Evolutionary conservation across 139 green algal genomes (phyloP), one percentile per base, ranked within the genome.

Genomic region (Closterium sp.): DNA sequence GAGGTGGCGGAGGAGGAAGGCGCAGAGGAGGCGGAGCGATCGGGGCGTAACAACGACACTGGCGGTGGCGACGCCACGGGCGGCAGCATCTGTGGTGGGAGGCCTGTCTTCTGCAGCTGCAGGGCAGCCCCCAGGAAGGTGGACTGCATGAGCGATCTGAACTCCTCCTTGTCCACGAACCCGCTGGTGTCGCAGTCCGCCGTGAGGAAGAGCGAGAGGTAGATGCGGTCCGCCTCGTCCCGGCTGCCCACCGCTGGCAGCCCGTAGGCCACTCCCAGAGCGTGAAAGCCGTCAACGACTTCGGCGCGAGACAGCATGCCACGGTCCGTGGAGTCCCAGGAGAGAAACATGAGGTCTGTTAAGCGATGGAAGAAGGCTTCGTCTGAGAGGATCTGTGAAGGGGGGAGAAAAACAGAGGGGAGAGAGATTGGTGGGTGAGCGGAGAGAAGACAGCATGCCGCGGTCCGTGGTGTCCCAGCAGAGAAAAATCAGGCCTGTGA

Each of bases 111-210:
- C 87, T 92, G 35, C 55, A 92, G 89, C 32, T 92, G 25, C n/a
- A 38, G 25, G 23, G 89, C 86, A 6, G 89, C n/a, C 21, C 32
- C n/a, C 19, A 35, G 89, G 34, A 92, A 83, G n/a, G 93, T n/a
- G 19, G 86, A 34, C 1, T 92, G 89, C 84, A 92, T 66, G 8
- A 92, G 30, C 28, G 55, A 76, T 2, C 5, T 8, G 84, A 92
- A 92, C 87, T 92, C 89, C 34, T 84, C 86, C 87, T 93, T 12
- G 33, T 93, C 87, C 34, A 92, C 87, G 33, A 92, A 83, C 28
- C 89, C 89, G n/a, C 33, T 92, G 1, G 36, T n/a, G 87, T 92
- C 89, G 30, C 32, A 93, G 87, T 92, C 89, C 8, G 87, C 89
- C 19, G 86, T 33, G 28, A 34, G 28, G 87, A 92, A 92, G 36